phyloP scores from a whole-genome alignment of 2,329 filamentous ascomycete genomes.

The Ceratocystis papillata region DNA sequence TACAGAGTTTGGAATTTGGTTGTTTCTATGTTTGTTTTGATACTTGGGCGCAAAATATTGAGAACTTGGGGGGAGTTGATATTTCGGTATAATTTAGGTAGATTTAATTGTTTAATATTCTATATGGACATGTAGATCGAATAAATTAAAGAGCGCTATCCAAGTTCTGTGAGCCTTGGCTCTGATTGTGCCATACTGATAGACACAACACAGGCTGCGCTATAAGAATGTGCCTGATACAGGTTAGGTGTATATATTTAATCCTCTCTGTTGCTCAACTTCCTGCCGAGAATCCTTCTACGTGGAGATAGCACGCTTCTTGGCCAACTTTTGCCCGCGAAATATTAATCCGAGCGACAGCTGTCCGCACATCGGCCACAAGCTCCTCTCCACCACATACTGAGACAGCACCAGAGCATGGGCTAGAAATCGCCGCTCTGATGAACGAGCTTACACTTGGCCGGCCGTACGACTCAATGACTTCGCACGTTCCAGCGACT shows the following conservation, averaged over 20 bases:
- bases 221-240: background rate
- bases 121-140: background rate
- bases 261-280: conserved; percentile 7
- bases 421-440: conserved; percentile 40
- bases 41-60: background rate
- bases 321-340: conserved; percentile 9
- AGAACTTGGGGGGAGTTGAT: background rate
- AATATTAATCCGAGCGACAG: conserved; percentile 35
- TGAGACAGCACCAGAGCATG: conserved; percentile 41
- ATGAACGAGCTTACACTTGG: conserved; percentile 32
- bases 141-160: background rate
- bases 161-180: conserved; percentile 19
- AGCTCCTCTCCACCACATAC: conserved; percentile 50
- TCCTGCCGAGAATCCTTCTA: conserved; percentile 21
- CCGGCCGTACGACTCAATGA: conserved; percentile 21
- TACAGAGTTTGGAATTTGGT: background rate
- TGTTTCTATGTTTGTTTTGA: background rate
- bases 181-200: background rate
- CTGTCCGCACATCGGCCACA: conserved; percentile 44
- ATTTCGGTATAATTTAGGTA: background rate
- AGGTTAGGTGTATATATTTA: background rate
- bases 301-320: conserved; percentile 22
- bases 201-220: background rate
- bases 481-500: background rate
- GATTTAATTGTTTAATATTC: conserved; percentile 6